A percentile compares a stretch with the other conserved stretches of the same genome.
Conservation (phyloP, 495 filamentous ascomycete species). For the Rhizodiscina lignyota region DNA sequence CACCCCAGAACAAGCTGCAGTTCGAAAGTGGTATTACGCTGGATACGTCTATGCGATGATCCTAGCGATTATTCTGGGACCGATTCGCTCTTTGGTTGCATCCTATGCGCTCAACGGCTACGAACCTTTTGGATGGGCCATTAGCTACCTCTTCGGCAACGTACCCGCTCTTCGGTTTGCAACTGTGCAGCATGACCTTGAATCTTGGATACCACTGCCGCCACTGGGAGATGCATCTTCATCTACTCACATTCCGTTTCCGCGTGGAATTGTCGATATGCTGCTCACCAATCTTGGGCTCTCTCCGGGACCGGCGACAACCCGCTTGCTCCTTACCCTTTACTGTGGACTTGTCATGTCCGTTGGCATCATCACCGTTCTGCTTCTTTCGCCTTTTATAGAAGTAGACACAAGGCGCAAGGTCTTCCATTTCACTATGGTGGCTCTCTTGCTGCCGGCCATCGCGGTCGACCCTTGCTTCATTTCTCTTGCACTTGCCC, state of each 20-base stretch:
- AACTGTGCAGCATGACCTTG: slow-evolving; percentile 45
- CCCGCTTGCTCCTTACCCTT: slow-evolving; percentile 55
- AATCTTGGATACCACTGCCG: slow-evolving; percentile 63
- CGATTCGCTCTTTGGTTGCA: slow-evolving; percentile 51
- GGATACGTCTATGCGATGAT: slow-evolving; percentile 55
- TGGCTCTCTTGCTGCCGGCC: slow-evolving; percentile 79
- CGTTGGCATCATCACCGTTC: slow-evolving; percentile 54
- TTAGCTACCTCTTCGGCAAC: slow-evolving; percentile 80
- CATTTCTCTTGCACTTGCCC: slow-evolving; percentile 53
- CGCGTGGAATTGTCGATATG: slow-evolving; percentile 3
- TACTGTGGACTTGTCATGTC: slow-evolving; percentile 57
- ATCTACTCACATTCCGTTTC: slow-evolving; percentile 3
- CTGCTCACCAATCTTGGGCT: slow-evolving; percentile 18
- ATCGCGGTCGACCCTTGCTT: slow-evolving; percentile 76
- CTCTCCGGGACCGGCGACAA: slow-evolving; percentile 65
- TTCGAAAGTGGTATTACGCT: slow-evolving; percentile 74
- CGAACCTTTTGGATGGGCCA: slow-evolving; percentile 84
- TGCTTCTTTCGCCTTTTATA: slow-evolving; percentile 32
- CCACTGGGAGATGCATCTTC: slow-evolving; percentile 15
- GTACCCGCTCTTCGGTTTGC: slow-evolving; percentile 34
- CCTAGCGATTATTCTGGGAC: slow-evolving; percentile 44
- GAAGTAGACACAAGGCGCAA: slow-evolving; percentile 97
- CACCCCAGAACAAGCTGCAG: slow-evolving; percentile 56
- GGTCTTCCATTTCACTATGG: slow-evolving; percentile 97
- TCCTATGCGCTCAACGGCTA: slow-evolving; percentile 45